Conservation (phyloP, 2,329 filamentous ascomycete genomes). For the Cladophialophora immunda region DNA sequence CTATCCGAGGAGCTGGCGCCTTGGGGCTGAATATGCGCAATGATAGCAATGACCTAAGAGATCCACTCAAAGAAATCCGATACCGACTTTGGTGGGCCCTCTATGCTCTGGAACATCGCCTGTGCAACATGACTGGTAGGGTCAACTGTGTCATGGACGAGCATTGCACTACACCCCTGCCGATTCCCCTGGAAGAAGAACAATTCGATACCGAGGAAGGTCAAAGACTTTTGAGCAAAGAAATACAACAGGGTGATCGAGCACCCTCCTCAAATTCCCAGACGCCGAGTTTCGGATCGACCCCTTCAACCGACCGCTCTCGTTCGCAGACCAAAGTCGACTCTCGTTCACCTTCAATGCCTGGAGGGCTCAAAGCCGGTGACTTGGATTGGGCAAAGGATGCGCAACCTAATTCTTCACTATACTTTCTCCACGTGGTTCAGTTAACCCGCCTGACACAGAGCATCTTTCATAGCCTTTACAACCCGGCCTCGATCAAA, state of each 20-base stretch:
- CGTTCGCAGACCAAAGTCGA: conserved; percentile 33
- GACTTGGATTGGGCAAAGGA: conserved; percentile 43
- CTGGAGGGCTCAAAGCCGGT: conserved; percentile 14
- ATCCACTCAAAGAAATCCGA: conserved; percentile 55
- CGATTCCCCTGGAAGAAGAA: conserved; percentile 53
- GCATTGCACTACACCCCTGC: conserved; percentile 54
- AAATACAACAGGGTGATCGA: conserved; percentile 44
- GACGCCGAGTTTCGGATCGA: conserved; percentile 29
- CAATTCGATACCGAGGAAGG: conserved; percentile 47
- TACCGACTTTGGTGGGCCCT: conserved; percentile 58
- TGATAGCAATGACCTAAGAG: conserved; percentile 48
- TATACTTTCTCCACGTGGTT: conserved; percentile 52
- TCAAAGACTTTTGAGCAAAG: conserved; percentile 47
- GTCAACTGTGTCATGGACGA: conserved; percentile 53
- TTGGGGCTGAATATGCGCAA: conserved; percentile 57
- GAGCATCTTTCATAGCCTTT: conserved; percentile 49
- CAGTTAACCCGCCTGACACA: conserved; percentile 49
- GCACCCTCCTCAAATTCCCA: conserved; percentile 41
- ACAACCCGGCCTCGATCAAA: conserved; percentile 48
- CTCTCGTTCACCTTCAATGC: conserved; percentile 38
- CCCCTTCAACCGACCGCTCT: conserved; percentile 33
- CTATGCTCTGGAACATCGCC: conserved; percentile 54
- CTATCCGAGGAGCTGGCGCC: conserved; percentile 53
- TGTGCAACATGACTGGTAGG: conserved; percentile 57
- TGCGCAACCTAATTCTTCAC: conserved; percentile 48